Evolutionary conservation across 2,329 filamentous ascomycete species (phyloP).

Genomic region (Fusarium floridanum): DNA sequence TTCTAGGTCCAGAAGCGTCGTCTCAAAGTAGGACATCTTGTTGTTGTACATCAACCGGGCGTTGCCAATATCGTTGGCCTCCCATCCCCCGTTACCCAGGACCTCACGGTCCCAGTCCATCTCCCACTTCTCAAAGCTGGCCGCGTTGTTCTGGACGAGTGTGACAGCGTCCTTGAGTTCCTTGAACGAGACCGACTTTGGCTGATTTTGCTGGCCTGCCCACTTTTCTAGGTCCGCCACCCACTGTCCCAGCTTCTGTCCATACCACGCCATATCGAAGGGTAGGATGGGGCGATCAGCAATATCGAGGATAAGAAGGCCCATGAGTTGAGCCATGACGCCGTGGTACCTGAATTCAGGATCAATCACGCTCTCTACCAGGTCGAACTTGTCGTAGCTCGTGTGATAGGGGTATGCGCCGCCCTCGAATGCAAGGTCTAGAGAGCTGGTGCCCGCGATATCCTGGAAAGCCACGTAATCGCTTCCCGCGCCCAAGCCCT

Average conservation of each 20-base stretch:
- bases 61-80: slow-evolving; percentile 75
- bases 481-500: slow-evolving; percentile 78
- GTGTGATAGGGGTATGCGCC: slow-evolving; percentile 79
- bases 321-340: slow-evolving; percentile 82
- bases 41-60: slow-evolving; percentile 82
- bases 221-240: slow-evolving; percentile 76
- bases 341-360: slow-evolving; percentile 86
- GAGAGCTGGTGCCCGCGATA: slow-evolving; percentile 87
- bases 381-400: slow-evolving; percentile 90
- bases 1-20: slow-evolving; percentile 82
- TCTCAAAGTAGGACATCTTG: slow-evolving; percentile 85
- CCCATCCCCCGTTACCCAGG: slow-evolving; percentile 79
- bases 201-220: slow-evolving; percentile 53
- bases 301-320: slow-evolving; percentile 86
- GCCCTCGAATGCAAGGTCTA: slow-evolving; percentile 85
- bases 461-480: slow-evolving; percentile 94
- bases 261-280: slow-evolving; percentile 83
- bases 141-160: slow-evolving; percentile 63
- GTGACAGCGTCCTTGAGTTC: slow-evolving; percentile 68
- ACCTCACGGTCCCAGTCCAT: slow-evolving; percentile 80
- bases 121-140: slow-evolving; percentile 81
- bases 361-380: slow-evolving; percentile 85
- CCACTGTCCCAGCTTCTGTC: slow-evolving; percentile 73
- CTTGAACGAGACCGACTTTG: slow-evolving; percentile 42
- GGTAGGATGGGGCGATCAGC: slow-evolving; percentile 85